A percentile compares a stretch with the other conserved stretches of the same genome.
Conservation (phyloP, 2,329 filamentous ascomycete species). For the Hymenoscyphus occultus region DNA sequence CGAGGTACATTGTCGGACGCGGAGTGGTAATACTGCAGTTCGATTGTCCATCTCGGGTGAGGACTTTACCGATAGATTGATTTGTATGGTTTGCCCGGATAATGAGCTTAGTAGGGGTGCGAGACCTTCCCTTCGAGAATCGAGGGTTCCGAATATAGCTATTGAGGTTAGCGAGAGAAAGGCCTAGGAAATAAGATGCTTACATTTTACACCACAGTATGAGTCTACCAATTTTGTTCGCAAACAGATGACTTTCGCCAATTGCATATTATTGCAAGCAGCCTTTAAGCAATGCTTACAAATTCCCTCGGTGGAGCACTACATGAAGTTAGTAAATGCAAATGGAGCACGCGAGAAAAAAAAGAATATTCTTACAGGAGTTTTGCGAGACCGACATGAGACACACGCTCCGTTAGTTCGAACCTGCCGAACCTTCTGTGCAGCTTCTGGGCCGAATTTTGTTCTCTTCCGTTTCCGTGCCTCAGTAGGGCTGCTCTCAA, state of each 20-base stretch:
- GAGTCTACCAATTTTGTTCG: constrained; percentile 21
- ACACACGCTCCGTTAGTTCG: constrained; percentile 20
- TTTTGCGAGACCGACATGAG: constrained; percentile 20
- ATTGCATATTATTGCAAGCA: constrained; percentile 9
- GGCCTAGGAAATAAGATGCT: not conserved
- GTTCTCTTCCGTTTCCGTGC: constrained; percentile 19
- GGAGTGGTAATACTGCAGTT: constrained; percentile 9
- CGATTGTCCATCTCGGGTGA: not conserved
- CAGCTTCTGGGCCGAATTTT: constrained; percentile 16
- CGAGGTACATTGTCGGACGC: constrained; percentile 22
- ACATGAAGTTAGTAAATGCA: not conserved
- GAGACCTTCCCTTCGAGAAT: constrained; percentile 15
- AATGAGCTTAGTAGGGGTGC: constrained; percentile 19
- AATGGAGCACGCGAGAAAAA: not conserved
- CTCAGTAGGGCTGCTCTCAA: constrained; percentile 11
- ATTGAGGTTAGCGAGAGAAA: constrained; percentile 1
- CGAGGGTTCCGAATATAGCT: constrained; percentile 19
- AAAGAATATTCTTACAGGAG: constrained; percentile 14
- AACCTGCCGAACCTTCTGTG: constrained; percentile 20
- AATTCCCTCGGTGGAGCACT: constrained; percentile 22
- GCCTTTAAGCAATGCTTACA: constrained; percentile 19
- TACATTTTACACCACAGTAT: constrained; percentile 23
- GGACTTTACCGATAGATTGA: constrained; percentile 13
- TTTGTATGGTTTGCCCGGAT: constrained; percentile 8
- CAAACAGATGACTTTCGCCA: constrained; percentile 22